Conservation (phyloP, 2,329 filamentous ascomycete genomes). For the Pestalotiopsis sp. region DNA sequence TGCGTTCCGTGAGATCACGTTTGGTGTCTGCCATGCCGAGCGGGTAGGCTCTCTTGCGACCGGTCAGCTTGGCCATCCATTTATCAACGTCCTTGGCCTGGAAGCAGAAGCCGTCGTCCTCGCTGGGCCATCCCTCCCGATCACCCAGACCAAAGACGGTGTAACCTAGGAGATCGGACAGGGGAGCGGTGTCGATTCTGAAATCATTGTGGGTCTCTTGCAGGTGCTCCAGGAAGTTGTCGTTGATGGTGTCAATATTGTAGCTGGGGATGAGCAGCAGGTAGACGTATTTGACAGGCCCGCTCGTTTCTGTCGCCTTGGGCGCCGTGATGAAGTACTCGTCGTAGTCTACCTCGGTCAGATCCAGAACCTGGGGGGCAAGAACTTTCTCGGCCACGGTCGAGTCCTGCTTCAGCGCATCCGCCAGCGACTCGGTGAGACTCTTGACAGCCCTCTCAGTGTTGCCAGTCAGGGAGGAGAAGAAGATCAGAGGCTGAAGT, state of each 20-base stretch:
- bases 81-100: constrained; percentile 89
- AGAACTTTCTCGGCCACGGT: constrained; percentile 43
- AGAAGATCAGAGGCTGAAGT: constrained; percentile 81
- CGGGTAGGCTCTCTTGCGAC: constrained; percentile 82
- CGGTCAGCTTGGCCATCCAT: constrained; percentile 96
- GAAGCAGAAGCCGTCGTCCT: constrained; percentile 88
- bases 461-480: constrained; percentile 82
- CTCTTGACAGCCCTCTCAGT: constrained; percentile 74
- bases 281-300: constrained; percentile 71
- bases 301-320: constrained; percentile 51
- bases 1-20: constrained; percentile 64
- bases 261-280: constrained; percentile 86
- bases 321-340: constrained; percentile 86
- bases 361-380: constrained; percentile 70
- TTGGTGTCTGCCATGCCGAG: constrained; percentile 88
- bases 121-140: constrained; percentile 86
- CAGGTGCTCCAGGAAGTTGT: constrained; percentile 84
- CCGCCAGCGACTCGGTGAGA: constrained; percentile 59
- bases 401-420: constrained; percentile 50
- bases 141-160: constrained; percentile 95
- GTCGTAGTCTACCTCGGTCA: constrained; percentile 88
- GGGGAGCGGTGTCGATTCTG: constrained; percentile 85
- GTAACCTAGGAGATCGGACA: constrained; percentile 79
- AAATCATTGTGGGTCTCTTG: constrained; percentile 96
- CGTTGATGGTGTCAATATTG: constrained; percentile 91